Evolutionary conservation across 192 early-diverging fungal species (phyloP).

Genomic region (Pilaira anomala): DNA sequence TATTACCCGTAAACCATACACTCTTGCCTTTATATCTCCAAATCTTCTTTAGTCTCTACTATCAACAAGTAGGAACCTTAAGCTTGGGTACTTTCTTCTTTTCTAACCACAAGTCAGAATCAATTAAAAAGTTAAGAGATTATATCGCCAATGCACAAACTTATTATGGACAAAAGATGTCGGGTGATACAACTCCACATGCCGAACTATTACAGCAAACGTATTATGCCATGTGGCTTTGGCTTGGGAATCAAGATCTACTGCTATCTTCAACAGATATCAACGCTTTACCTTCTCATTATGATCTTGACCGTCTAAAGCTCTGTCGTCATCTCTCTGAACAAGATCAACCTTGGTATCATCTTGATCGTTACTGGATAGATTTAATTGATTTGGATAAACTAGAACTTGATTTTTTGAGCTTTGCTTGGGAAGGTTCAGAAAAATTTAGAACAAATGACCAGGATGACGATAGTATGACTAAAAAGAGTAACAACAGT

Average conservation of each 20-base stretch:
- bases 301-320: constrained; percentile 24
- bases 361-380: constrained; percentile 34
- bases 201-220: constrained; percentile 36
- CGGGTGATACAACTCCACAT: constrained; percentile 2
- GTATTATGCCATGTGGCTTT: constrained; percentile 48
- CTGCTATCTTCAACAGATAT: constrained; percentile 18
- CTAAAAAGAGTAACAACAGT: neutral
- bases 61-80: constrained; percentile 25
- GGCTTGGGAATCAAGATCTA: constrained; percentile 40
- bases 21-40: constrained; percentile 46
- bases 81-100: constrained; percentile 43
- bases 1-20: constrained; percentile 38
- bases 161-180: constrained; percentile 31
- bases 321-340: constrained; percentile 22
- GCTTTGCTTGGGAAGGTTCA: constrained; percentile 19
- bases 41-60: constrained; percentile 51
- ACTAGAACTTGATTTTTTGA: neutral
- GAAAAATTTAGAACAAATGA: constrained; percentile 3
- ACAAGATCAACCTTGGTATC: constrained; percentile 27
- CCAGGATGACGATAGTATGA: neutral
- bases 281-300: constrained; percentile 32
- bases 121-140: constrained; percentile 36
- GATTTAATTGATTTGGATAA: constrained; percentile 28
- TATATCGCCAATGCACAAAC: constrained; percentile 38
- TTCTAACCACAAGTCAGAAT: constrained; percentile 31